phyloP scores from a whole-genome alignment of 768 basidiomycete genomes.

The Roridomyces roridus region DNA sequence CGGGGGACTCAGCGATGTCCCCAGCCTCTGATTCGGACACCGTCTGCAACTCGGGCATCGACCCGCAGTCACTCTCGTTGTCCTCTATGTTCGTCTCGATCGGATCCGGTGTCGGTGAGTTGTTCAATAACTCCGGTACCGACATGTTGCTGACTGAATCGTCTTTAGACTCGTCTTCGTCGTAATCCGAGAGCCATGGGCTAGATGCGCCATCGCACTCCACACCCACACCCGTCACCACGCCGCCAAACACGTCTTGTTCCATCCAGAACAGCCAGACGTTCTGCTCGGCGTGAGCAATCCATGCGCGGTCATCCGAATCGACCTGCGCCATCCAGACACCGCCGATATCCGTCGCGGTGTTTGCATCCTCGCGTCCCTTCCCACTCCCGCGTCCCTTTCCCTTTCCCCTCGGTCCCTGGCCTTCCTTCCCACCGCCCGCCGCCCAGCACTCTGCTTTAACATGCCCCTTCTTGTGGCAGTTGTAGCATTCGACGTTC shows the following conservation, averaged over 20 bases:
- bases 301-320: not conserved
- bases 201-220: too few species aligned
- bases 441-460: constrained; percentile 19
- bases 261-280: too few species aligned
- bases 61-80: too few species aligned
- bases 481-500: constrained; percentile 25
- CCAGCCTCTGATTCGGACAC: not conserved
- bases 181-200: too few species aligned
- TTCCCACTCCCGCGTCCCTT: not conserved
- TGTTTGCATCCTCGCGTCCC: not conserved
- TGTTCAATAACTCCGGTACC: too few species aligned
- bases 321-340: constrained; percentile 10
- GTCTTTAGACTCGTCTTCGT: too few species aligned
- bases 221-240: too few species aligned
- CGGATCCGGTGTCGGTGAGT: not conserved
- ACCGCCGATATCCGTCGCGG: not conserved
- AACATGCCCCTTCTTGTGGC: constrained; percentile 24
- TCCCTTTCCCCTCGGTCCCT: constrained; percentile 10
- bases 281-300: not conserved
- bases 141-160: too few species aligned
- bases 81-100: too few species aligned
- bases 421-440: constrained; percentile 18
- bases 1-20: too few species aligned
- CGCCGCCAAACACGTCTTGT: too few species aligned
- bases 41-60: not conserved